Percentiles rank a stretch among this genome's conserved stretches.
Evolutionary conservation across 805 yeast genomes (phyloP).

Genomic region (Nakazawaea anatomiae): DNA sequence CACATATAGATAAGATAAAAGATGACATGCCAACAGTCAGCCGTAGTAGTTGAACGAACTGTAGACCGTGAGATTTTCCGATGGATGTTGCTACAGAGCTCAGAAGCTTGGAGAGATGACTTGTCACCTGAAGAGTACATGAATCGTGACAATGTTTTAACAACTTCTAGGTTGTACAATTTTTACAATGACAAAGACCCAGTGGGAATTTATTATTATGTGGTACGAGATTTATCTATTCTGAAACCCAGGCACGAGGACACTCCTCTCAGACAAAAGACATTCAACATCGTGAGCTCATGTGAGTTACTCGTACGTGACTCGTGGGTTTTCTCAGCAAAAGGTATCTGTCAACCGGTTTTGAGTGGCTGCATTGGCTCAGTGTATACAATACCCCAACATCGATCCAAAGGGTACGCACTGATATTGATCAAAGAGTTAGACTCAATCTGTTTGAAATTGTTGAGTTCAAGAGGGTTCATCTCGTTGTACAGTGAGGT

Average conservation of each 20-base stretch:
- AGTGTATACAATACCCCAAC: conserved; percentile 44
- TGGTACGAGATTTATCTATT: conserved; percentile 15
- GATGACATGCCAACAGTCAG: not conserved
- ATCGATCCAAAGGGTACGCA: conserved; percentile 56
- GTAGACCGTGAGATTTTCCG: conserved; percentile 13
- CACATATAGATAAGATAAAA: not conserved
- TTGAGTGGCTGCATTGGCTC: conserved; percentile 44
- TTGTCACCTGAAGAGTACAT: conserved; percentile 18
- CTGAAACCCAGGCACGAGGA: not conserved
- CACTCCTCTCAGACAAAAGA: not conserved
- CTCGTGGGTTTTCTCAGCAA: conserved; percentile 8
- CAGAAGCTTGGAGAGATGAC: conserved; percentile 20
- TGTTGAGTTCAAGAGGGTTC: conserved; percentile 25
- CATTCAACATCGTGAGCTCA: conserved; percentile 20
- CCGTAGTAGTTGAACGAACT: conserved; percentile 14
- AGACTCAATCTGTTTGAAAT: conserved; percentile 16
- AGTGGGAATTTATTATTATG: conserved; percentile 22
- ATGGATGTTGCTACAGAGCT: conserved; percentile 18
- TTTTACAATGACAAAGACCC: conserved; percentile 12
- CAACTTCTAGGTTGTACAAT: conserved; percentile 15
- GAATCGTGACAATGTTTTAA: conserved; percentile 18
- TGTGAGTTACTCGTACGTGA: conserved; percentile 23
- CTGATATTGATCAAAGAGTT: conserved; percentile 34
- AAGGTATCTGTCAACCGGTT: not conserved
- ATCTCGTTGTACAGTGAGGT: conserved; percentile 65